Evolutionary conservation across 2,329 filamentous ascomycete species (phyloP), one percentile per base, ranked within the genome.

Genomic region (Ophiostoma fasciatum): DNA sequence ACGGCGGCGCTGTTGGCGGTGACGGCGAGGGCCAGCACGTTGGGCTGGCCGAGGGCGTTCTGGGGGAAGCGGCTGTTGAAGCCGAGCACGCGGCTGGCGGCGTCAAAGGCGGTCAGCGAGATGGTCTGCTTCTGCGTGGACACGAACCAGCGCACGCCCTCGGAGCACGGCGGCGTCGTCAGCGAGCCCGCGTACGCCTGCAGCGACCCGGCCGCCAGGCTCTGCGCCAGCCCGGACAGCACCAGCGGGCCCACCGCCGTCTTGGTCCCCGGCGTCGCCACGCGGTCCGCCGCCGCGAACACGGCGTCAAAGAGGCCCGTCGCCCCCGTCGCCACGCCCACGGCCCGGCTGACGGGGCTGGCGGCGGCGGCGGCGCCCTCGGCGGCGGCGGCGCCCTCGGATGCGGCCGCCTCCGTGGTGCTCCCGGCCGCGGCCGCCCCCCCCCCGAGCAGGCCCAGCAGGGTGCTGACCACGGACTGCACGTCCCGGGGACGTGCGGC

Each of bases 31-130:
- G 31, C 7, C 11, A 45, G 37, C 20, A 62, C 39, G 42, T 64
- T 64, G 10, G 48, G 39, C 46, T 55, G 30, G 25, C 60, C 61
- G 1, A 56, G 59, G 1, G 42, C 46, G 44, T 61, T 61, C 46
- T 68, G 64, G 2, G 61, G 53, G 39, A 57, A 62, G 15, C 64
- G 55, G 5, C 61, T 51, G 51, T 68, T 68, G 52, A 62, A 66
- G 22, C 61, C 61, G 36, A 68, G 56, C 29, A 64, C 55, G 26
- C 58, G 51, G 35, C 60, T 56, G 13, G 53, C 60, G 31, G 49
- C 51, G 31, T 49, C 45, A 42, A 60, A 64, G 12, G 59, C 59
- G 10, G 48, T 31, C 8, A 52, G 46, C 5, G 56, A 55, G 28
- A 66, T 44, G 28, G 46, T 39, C 22, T 64, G 54, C 33, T 55